Conservation (phyloP, 805 yeast genomes). For the Wickerhamiella spandovensis region DNA sequence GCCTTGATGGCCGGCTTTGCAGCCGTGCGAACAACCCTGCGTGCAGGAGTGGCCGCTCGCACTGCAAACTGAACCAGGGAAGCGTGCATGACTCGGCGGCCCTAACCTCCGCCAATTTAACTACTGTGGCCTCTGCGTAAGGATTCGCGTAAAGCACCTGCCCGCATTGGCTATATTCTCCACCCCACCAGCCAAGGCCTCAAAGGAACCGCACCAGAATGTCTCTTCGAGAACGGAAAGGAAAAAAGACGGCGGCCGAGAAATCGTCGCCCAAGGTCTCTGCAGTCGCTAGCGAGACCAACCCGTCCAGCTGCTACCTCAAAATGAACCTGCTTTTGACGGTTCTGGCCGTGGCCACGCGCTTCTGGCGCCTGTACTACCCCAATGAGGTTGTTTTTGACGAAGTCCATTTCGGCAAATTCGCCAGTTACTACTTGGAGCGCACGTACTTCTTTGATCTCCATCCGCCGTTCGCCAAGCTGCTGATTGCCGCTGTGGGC, state of each 20-base stretch:
- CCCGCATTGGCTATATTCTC: not conserved
- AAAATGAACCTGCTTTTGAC: slow-evolving; percentile 27
- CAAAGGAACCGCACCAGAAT: not conserved
- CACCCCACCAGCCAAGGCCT: too few species aligned
- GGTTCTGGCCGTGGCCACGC: slow-evolving; percentile 46
- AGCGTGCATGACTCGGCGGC: not conserved
- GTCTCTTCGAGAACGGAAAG: not conserved
- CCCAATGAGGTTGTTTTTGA: slow-evolving; percentile 85
- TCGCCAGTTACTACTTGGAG: slow-evolving; percentile 78
- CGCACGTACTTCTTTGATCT: slow-evolving; percentile 92
- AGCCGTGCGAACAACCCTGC: not conserved
- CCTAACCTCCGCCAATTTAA: not conserved
- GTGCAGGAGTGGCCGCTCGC: not conserved
- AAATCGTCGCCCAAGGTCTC: not conserved
- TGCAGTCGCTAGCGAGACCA: not conserved
- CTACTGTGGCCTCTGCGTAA: not conserved
- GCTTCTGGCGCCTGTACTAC: slow-evolving; percentile 70
- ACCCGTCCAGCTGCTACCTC: not conserved
- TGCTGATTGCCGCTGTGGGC: slow-evolving; percentile 81
- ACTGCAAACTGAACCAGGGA: not conserved
- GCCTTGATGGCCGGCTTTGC: not conserved
- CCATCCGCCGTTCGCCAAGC: slow-evolving; percentile 94
- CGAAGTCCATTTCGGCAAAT: slow-evolving; percentile 92
- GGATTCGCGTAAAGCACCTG: not conserved
- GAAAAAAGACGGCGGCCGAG: not conserved